Percentiles rank a stretch among this genome's conserved stretches.
Evolutionary conservation across 179 eudicot species (phyloP).

Genomic region (Silene vulgaris): DNA sequence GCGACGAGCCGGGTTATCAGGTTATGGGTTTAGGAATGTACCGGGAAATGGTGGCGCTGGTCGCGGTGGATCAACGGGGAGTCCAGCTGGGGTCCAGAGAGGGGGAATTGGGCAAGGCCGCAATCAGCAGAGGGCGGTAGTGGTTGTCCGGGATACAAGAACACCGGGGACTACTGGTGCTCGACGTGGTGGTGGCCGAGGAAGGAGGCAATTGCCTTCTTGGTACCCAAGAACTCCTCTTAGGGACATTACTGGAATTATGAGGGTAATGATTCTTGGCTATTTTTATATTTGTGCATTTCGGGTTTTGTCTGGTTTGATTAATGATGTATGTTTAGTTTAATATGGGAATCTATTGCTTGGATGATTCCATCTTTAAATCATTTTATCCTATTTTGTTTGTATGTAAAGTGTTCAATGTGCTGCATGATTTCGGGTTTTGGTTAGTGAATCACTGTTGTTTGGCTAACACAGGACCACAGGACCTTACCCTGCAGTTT

Average conservation of each 20-base stretch:
- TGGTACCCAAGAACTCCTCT: slow-evolving; percentile 87
- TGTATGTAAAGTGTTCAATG: too few species aligned
- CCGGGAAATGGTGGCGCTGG: slow-evolving; percentile 15
- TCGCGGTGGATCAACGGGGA: slow-evolving; percentile 10
- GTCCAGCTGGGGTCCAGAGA: slow-evolving; percentile 15
- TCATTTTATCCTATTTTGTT: not conserved
- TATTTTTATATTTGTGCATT: not conserved
- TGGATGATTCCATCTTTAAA: not conserved
- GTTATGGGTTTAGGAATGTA: not conserved
- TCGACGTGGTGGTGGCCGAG: slow-evolving; percentile 28
- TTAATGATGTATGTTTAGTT: not conserved
- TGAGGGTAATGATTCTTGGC: slow-evolving; percentile 46
- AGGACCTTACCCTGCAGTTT: too few species aligned
- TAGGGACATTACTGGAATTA: slow-evolving; percentile 55
- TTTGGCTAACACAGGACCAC: too few species aligned
- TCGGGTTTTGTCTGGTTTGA: not conserved
- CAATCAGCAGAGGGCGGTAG: slow-evolving; percentile 1
- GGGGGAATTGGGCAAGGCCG: slow-evolving; percentile 6
- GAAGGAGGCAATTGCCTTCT: slow-evolving; percentile 48
- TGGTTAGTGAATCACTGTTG: too few species aligned
- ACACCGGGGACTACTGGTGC: slow-evolving; percentile 20
- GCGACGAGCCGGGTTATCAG: slow-evolving; percentile 23
- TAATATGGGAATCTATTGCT: not conserved
- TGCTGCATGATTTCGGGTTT: too few species aligned
- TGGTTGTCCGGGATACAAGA: slow-evolving; percentile 26